Conservation (phyloP, 2,329 filamentous ascomycete species). For the Myriosclerotinia curreyana region DNA sequence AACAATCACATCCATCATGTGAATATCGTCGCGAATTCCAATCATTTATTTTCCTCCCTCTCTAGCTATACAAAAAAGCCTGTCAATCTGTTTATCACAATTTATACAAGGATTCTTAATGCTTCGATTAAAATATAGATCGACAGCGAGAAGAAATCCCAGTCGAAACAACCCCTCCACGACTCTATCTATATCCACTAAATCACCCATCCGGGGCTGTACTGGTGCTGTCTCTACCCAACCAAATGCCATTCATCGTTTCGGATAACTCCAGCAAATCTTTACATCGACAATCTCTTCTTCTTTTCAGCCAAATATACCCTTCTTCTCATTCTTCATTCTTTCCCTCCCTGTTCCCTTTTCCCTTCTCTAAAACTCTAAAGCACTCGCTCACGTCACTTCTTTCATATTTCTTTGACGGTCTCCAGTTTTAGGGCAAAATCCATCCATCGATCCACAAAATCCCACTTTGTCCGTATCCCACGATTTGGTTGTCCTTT, state of each 20-base stretch:
- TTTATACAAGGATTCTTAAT: slow-evolving; percentile 8
- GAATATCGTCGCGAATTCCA: neutral
- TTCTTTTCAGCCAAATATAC: slow-evolving; percentile 2
- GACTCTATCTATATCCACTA: slow-evolving; percentile 1
- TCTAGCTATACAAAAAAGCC: neutral
- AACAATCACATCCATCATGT: neutral
- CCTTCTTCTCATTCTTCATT: neutral
- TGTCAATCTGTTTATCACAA: slow-evolving; percentile 14
- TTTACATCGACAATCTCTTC: neutral
- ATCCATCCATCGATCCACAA: slow-evolving; percentile 14
- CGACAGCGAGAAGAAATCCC: slow-evolving; percentile 15
- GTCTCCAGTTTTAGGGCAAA: slow-evolving; percentile 18
- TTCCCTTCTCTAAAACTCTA: neutral
- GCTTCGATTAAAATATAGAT: slow-evolving; percentile 17
- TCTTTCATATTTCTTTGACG: slow-evolving; percentile 1
- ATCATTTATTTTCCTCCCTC: slow-evolving; percentile 4
- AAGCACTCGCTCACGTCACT: slow-evolving; percentile 14
- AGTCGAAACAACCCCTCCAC: slow-evolving; percentile 15
- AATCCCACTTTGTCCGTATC: slow-evolving; percentile 9
- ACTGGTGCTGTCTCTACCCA: neutral
- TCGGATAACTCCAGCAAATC: neutral
- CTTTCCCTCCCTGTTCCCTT: neutral
- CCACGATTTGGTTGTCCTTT: slow-evolving; percentile 12
- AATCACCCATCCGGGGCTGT: neutral
- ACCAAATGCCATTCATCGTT: neutral